Evolutionary conservation across 106 monocot species (phyloP).

Genomic region (Dioscorea dumetorum): DNA sequence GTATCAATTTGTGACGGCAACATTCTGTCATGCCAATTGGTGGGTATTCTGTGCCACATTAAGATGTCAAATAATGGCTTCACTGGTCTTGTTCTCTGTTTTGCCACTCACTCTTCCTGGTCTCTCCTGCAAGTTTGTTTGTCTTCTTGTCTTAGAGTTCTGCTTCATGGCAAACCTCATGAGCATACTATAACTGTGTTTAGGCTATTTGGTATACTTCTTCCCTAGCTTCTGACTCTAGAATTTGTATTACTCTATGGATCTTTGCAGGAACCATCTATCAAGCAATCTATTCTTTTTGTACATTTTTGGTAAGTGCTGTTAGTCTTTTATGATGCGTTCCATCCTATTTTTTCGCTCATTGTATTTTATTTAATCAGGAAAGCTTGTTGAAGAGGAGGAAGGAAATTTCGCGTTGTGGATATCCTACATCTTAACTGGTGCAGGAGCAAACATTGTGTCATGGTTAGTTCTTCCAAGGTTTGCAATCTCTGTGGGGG

Average conservation of each 20-base stretch:
- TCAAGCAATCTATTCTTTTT: conserved; percentile 98
- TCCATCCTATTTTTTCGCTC: background rate
- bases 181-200: too few species aligned
- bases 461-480: conserved; percentile 94
- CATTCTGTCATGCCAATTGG: conserved; percentile 97
- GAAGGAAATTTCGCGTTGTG: conserved; percentile 92
- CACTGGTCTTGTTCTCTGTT: too few species aligned
- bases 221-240: background rate
- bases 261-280: conserved; percentile 84
- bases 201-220: background rate
- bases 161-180: too few species aligned
- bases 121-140: too few species aligned
- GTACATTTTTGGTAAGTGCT: conserved; percentile 90
- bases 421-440: conserved; percentile 91
- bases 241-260: conserved; percentile 18
- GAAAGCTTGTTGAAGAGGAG: conserved; percentile 98
- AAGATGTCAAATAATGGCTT: background rate
- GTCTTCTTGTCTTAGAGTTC: too few species aligned
- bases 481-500: conserved; percentile 77
- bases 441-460: conserved; percentile 91
- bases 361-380: conserved; percentile 27
- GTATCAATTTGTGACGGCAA: conserved; percentile 90
- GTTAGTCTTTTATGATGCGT: background rate
- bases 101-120: too few species aligned
- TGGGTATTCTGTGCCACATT: conserved; percentile 17